Percentiles rank a stretch among this genome's conserved stretches.
Evolutionary conservation across 306 rosid species (phyloP).

Genomic region (Lupinus albus): DNA sequence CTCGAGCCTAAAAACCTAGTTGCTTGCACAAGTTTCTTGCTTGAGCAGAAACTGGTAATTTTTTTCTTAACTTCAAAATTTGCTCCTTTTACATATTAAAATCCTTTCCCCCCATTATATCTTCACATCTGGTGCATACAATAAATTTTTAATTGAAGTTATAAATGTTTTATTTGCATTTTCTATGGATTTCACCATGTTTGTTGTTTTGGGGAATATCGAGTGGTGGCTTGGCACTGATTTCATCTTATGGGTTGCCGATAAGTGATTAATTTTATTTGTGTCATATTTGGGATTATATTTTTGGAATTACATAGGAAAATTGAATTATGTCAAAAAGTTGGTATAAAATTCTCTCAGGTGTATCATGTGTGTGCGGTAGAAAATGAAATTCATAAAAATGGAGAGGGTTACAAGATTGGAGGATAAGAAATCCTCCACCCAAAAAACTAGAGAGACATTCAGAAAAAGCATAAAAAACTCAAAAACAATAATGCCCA

Average conservation of each 20-base stretch:
- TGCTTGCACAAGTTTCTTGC: constrained; percentile 80
- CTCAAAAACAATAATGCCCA: no score
- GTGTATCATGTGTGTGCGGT: no score
- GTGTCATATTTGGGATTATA: background rate
- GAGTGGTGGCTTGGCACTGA: background rate
- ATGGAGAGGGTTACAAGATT: no score
- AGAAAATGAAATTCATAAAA: no score
- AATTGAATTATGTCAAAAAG: background rate
- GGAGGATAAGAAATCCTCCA: no score
- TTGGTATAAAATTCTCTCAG: background rate
- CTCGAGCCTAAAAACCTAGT: constrained; percentile 76
- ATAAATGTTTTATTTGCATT: background rate
- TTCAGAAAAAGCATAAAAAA: no score
- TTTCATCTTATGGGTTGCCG: background rate
- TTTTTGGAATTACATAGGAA: background rate
- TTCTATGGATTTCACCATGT: background rate
- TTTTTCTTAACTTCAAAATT: constrained; percentile 12
- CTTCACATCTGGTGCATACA: background rate
- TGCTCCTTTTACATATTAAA: background rate
- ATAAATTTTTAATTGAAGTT: no score
- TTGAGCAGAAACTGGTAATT: constrained; percentile 80
- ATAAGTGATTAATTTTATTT: background rate
- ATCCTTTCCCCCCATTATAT: background rate
- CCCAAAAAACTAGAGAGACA: no score
- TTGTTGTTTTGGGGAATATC: no score